A percentile compares a stretch with the other conserved stretches of the same genome.
These are phyloP conservation scores for Saccharomyces hybrid DNA, from an alignment of 1,139 yeast species.

Conservation along the genomic window DNA sequence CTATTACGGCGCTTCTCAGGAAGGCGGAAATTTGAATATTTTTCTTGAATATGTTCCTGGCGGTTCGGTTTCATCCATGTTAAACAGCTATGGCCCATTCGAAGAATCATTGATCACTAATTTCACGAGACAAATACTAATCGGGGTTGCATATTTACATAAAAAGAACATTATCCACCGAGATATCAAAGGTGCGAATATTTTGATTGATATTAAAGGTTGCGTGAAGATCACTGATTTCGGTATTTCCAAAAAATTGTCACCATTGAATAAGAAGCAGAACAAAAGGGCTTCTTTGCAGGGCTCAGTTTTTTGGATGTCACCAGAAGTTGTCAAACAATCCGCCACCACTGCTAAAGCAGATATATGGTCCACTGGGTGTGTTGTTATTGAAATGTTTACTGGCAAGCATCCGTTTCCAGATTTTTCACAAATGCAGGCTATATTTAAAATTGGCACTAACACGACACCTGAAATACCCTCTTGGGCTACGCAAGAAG, in stretches of 20 bases:
- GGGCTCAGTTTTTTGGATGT: constrained; percentile 98
- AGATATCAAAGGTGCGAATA: constrained; percentile 90
- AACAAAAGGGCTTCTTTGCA: constrained; percentile 73
- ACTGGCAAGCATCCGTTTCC: constrained; percentile 95
- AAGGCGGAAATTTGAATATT: constrained; percentile 63
- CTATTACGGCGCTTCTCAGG: constrained; percentile 77
- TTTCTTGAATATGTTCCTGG: constrained; percentile 95
- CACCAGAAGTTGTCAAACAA: constrained; percentile 93
- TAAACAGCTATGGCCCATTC: constrained; percentile 80
- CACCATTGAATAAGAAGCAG: constrained; percentile 28
- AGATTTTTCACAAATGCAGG: constrained; percentile 91
- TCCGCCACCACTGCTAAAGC: constrained; percentile 83
- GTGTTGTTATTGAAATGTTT: constrained; percentile 86
- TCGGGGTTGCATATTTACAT: constrained; percentile 76
- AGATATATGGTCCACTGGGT: constrained; percentile 94
- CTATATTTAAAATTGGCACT: constrained; percentile 85
- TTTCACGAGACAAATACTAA: constrained; percentile 74
- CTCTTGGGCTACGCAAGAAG: constrained; percentile 63
- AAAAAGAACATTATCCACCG: constrained; percentile 79
- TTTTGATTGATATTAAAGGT: constrained; percentile 82
- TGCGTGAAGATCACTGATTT: constrained; percentile 89
- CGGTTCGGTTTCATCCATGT: constrained; percentile 85
- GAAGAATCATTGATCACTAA: constrained; percentile 83
- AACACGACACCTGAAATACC: constrained; percentile 73
- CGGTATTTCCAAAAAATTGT: constrained; percentile 74